phyloP scores from a whole-genome alignment of 164 flowering plant species.

The Tinospora cordifolia region DNA sequence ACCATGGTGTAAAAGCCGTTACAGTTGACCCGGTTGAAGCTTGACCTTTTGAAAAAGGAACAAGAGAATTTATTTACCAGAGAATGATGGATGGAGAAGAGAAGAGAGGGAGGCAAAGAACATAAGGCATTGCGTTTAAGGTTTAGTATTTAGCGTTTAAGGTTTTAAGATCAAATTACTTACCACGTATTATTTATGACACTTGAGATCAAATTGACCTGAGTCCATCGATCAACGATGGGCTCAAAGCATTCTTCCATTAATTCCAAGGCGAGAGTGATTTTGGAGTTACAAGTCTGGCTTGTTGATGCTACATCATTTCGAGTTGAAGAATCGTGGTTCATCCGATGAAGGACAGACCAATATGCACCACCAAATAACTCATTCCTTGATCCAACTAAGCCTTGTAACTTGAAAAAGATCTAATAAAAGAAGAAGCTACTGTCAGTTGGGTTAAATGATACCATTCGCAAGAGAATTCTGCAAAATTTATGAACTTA shows the following conservation, averaged over 20 bases:
- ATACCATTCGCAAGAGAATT: not conserved
- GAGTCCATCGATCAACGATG: not conserved
- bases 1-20: conserved; percentile 41
- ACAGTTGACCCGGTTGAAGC: conserved; percentile 32
- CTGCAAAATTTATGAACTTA: not conserved
- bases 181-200: not conserved
- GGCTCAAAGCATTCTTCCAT: not conserved
- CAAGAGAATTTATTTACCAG: not conserved
- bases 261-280: not conserved
- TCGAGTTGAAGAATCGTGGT: not conserved
- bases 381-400: not conserved
- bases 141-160: too few relatives aligned
- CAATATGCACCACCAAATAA: not conserved
- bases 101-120: too few relatives aligned
- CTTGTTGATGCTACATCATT: not conserved
- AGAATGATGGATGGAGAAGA: not conserved
- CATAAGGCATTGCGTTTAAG: too few relatives aligned
- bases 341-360: not conserved
- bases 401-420: not conserved
- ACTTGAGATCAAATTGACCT: not conserved
- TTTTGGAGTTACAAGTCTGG: not conserved
- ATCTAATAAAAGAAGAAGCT: not conserved
- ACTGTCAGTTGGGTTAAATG: not conserved
- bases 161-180: not conserved
- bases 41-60: conserved; percentile 27